phyloP scores from a whole-genome alignment of 2,329 filamentous ascomycete genomes.

The Penicillium thymicola region DNA sequence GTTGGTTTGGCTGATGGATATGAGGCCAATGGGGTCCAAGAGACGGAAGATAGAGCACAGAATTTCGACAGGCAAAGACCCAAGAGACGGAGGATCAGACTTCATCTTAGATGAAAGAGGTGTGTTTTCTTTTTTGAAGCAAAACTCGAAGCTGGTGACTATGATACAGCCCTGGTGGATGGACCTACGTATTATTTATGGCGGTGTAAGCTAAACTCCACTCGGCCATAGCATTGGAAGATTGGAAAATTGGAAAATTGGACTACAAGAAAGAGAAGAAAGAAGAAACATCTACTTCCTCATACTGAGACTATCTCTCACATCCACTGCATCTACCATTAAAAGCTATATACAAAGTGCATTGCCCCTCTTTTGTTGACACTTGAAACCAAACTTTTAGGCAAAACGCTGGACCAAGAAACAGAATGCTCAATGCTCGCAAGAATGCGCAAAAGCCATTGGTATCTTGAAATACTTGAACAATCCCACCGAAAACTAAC shows the following conservation, averaged over 20 bases:
- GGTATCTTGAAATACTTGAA: constrained; percentile 19
- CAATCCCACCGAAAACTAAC: background rate
- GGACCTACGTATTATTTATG: background rate
- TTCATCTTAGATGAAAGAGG: background rate
- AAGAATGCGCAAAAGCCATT: constrained; percentile 15
- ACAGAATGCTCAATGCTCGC: constrained; percentile 12
- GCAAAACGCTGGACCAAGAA: constrained; percentile 11
- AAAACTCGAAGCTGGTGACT: background rate
- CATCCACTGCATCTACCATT: constrained; percentile 12
- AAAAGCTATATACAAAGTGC: constrained; percentile 18
- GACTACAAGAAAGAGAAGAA: background rate
- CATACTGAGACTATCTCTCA: background rate
- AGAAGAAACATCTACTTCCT: background rate
- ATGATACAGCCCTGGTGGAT: background rate
- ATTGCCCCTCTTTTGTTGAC: constrained; percentile 4
- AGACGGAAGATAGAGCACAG: constrained; percentile 5
- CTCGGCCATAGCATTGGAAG: background rate
- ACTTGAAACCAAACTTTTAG: constrained; percentile 17
- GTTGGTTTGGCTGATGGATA: constrained; percentile 10
- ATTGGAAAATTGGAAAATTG: background rate
- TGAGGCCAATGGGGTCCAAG: constrained; percentile 7
- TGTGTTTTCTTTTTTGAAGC: too few relatives aligned
- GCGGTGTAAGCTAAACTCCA: background rate
- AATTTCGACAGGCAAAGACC: constrained; percentile 4
- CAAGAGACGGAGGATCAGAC: background rate